Evolutionary conservation across 2,329 filamentous ascomycete genomes (phyloP).

Genomic region (Colletotrichum sp.): DNA sequence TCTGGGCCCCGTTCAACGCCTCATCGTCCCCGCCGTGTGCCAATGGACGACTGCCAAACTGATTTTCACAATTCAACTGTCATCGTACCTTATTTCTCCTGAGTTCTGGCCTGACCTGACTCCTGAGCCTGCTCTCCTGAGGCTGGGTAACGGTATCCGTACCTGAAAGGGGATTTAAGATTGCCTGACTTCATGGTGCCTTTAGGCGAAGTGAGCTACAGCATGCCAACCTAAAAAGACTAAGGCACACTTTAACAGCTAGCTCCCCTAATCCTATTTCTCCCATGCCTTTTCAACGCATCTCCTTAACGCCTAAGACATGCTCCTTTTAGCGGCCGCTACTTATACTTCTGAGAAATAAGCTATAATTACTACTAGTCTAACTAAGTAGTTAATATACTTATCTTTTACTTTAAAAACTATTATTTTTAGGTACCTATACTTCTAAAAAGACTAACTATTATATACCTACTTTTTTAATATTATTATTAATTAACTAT

Average conservation of each 20-base stretch:
- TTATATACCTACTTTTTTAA: too few species aligned
- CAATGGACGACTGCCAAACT: neutral
- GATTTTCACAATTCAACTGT: neutral
- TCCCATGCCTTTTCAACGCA: neutral
- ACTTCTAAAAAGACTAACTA: too few species aligned
- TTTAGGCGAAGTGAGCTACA: slow-evolving; percentile 7
- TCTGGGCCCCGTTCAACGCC: neutral
- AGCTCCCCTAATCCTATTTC: neutral
- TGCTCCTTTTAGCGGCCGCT: too few species aligned
- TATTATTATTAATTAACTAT: too few species aligned
- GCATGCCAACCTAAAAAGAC: neutral
- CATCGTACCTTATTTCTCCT: neutral
- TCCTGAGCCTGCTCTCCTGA: neutral
- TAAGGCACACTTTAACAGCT: neutral
- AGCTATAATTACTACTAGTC: too few species aligned
- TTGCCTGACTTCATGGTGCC: slow-evolving; percentile 3
- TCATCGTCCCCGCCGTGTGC: neutral
- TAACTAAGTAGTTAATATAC: too few species aligned
- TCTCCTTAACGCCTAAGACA: too few species aligned
- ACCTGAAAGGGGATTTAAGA: neutral
- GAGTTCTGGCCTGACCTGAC: neutral
- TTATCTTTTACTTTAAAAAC: too few species aligned
- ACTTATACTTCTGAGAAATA: too few species aligned
- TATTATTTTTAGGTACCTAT: too few species aligned
- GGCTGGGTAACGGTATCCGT: neutral